Conservation (phyloP, 2,329 filamentous ascomycete species). For the Diplodia intermedia region DNA sequence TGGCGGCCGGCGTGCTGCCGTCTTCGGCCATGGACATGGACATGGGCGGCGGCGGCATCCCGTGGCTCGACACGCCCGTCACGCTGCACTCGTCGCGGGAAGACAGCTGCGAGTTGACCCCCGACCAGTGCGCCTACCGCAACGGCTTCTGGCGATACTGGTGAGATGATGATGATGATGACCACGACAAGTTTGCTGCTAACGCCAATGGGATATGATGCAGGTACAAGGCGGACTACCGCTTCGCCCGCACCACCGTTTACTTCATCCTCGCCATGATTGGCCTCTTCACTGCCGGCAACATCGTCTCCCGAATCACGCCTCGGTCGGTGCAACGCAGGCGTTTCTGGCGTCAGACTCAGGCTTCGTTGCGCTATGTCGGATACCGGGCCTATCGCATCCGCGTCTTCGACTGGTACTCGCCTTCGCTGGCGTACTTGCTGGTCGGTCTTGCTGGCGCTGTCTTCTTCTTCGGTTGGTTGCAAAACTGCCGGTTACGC, state of each 20-base stretch:
- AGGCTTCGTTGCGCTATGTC: slow-evolving; percentile 40
- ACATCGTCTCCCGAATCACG: slow-evolving; percentile 20
- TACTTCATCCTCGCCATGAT: slow-evolving; percentile 32
- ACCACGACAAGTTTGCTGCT: not conserved
- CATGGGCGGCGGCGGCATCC: slow-evolving; percentile 4
- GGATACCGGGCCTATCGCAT: slow-evolving; percentile 42
- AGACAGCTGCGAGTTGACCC: slow-evolving; percentile 26
- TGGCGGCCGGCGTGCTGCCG: not conserved
- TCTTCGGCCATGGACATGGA: slow-evolving; percentile 14
- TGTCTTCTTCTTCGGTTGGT: slow-evolving; percentile 41
- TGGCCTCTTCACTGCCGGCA: slow-evolving; percentile 29
- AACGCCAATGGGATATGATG: not conserved
- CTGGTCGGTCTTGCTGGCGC: slow-evolving; percentile 38
- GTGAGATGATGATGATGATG: not conserved
- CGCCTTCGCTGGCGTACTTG: slow-evolving; percentile 41
- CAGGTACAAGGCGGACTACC: slow-evolving; percentile 34
- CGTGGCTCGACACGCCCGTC: slow-evolving; percentile 30
- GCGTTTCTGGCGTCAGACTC: slow-evolving; percentile 32
- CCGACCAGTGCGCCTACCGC: slow-evolving; percentile 28
- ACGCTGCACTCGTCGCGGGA: slow-evolving; percentile 32
- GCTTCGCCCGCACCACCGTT: slow-evolving; percentile 30
- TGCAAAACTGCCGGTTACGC: too few species aligned
- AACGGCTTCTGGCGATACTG: slow-evolving; percentile 33
- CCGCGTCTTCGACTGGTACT: slow-evolving; percentile 39
- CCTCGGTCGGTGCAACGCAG: not conserved